Evolutionary conservation across 768 basidiomycete species (phyloP).

Genomic region (Strobilomyces echinocephalus): DNA sequence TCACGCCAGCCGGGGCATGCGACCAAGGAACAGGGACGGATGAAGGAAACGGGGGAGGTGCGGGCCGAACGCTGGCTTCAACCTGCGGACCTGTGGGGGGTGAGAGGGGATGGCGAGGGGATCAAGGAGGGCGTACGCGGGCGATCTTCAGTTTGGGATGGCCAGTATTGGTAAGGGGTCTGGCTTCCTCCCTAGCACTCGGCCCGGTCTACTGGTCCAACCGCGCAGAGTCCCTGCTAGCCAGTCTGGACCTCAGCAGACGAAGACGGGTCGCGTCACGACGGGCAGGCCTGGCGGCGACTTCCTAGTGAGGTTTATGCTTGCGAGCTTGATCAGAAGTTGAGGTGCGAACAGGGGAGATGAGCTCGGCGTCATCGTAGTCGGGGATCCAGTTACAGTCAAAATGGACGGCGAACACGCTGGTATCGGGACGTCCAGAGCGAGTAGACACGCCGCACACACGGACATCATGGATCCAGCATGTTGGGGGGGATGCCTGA

Average conservation of each 20-base stretch:
- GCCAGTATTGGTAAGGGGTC: background rate
- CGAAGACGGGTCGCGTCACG: background rate
- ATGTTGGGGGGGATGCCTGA: too few species aligned
- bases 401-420: background rate
- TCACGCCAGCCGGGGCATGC: conserved; percentile 5
- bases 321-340: background rate
- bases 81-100: conserved; percentile 2
- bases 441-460: too few species aligned
- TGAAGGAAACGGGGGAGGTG: conserved; percentile 4
- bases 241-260: conserved; percentile 10
- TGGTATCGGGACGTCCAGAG: too few species aligned
- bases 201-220: too few species aligned
- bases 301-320: background rate
- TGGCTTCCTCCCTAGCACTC: too few species aligned
- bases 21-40: conserved; percentile 6
- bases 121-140: background rate
- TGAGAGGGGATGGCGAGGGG: background rate
- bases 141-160: conserved; percentile 2
- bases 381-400: background rate
- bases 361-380: background rate
- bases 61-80: background rate
- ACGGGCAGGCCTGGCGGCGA: background rate
- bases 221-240: too few species aligned
- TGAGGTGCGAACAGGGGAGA: conserved; percentile 2
- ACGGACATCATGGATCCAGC: too few species aligned